phyloP scores from a whole-genome alignment of 2,329 filamentous ascomycete species.

The Dothidotthia symphoricarpi region DNA sequence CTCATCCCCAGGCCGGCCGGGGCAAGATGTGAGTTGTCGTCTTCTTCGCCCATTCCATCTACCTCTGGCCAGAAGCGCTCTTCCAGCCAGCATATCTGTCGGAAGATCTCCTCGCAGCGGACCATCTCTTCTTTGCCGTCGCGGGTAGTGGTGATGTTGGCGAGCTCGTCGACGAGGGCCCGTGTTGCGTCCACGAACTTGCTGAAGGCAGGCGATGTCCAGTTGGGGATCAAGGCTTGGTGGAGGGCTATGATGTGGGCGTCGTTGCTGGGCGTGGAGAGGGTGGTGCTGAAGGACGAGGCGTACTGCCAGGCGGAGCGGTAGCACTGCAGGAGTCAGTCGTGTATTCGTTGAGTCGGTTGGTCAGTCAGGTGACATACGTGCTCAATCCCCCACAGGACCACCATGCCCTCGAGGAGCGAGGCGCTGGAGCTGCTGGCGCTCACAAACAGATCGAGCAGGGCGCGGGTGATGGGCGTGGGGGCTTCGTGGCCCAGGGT shows the following conservation, averaged over 20 bases:
- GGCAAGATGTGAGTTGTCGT: slow-evolving; percentile 33
- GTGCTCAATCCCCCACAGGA: slow-evolving; percentile 76
- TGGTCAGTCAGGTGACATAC: too few species aligned
- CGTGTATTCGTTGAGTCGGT: too few species aligned
- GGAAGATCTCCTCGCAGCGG: slow-evolving; percentile 49
- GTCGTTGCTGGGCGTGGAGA: slow-evolving; percentile 41
- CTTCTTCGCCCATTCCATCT: slow-evolving; percentile 50
- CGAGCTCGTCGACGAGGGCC: slow-evolving; percentile 51
- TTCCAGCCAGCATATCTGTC: slow-evolving; percentile 50
- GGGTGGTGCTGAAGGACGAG: slow-evolving; percentile 43
- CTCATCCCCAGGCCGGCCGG: slow-evolving; percentile 14
- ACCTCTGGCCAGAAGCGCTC: slow-evolving; percentile 52
- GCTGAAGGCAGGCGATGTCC: slow-evolving; percentile 51
- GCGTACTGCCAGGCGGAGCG: slow-evolving; percentile 51
- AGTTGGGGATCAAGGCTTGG: slow-evolving; percentile 52
- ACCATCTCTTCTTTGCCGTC: slow-evolving; percentile 51
- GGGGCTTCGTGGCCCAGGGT: slow-evolving; percentile 48
- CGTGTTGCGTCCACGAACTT: slow-evolving; percentile 53
- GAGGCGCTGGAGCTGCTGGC: slow-evolving; percentile 51
- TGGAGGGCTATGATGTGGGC: slow-evolving; percentile 50
- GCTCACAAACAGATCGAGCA: slow-evolving; percentile 61
- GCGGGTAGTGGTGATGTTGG: slow-evolving; percentile 48
- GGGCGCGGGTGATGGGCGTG: slow-evolving; percentile 52
- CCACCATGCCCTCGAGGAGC: slow-evolving; percentile 66
- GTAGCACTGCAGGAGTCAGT: slow-evolving; percentile 48